phyloP scores from a whole-genome alignment of 1,139 yeast genomes.

The Yamadazyma aaseri region DNA sequence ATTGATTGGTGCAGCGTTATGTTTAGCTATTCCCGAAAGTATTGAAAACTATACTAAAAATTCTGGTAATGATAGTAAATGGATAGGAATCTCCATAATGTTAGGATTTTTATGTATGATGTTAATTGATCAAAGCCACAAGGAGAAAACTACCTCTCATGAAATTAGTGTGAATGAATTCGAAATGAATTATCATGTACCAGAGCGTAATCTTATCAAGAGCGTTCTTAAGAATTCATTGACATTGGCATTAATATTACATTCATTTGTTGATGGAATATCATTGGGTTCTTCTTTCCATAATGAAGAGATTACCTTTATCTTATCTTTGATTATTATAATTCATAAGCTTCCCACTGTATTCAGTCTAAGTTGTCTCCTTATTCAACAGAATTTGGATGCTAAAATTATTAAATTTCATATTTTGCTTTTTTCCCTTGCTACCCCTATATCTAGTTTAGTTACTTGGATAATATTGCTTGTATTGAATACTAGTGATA shows the following conservation, averaged over 20 bases:
- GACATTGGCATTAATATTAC: constrained; percentile 63
- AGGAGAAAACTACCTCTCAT: constrained; percentile 1
- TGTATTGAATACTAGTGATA: constrained; percentile 27
- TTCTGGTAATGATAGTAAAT: constrained; percentile 18
- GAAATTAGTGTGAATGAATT: constrained; percentile 8
- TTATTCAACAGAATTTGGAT: constrained; percentile 39
- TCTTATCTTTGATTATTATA: constrained; percentile 58
- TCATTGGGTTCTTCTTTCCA: constrained; percentile 65
- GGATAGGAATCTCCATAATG: constrained; percentile 15
- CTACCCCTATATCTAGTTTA: constrained; percentile 55
- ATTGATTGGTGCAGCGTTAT: constrained; percentile 60
- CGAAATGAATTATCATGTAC: constrained; percentile 9
- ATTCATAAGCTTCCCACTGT: constrained; percentile 77
- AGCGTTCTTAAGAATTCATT: constrained; percentile 36
- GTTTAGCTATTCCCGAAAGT: constrained; percentile 74
- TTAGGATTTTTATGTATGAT: constrained; percentile 15
- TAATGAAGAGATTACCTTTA: constrained; percentile 43
- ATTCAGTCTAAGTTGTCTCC: constrained; percentile 61
- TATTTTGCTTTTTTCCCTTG: constrained; percentile 44
- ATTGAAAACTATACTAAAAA: constrained; percentile 44
- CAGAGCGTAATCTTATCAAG: constrained; percentile 9
- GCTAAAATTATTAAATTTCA: constrained; percentile 36
- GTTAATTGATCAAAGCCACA: constrained; percentile 11
- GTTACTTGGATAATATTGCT: constrained; percentile 41
- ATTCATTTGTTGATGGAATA: constrained; percentile 73